Base-by-base conservation (phyloP, 495 filamentous ascomycete species). In the Lepidopterella palustris region DNA sequence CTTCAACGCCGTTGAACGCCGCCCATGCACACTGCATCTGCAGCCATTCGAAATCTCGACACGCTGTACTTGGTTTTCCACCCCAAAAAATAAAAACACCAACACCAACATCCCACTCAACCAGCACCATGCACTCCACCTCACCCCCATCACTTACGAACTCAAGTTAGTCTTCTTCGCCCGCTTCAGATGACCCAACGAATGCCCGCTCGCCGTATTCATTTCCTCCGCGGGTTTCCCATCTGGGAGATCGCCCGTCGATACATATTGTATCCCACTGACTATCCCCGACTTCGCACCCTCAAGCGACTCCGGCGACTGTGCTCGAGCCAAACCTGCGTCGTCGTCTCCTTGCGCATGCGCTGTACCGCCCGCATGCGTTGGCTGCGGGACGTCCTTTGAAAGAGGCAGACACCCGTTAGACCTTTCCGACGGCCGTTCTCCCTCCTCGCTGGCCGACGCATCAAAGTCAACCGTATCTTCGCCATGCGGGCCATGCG, bases 401-500 rank as follows among this genome's bases (percentile, higher is more conserved):
- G 56, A 23, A 31, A 39, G n/a, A 50, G 56, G 56, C 15, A 58
- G 20, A 3, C 20, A 24, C 47, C 48, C 40, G 59, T 27, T 21
- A 25, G 53, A 9, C 25, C n/a, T 15, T 47, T 26, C 29, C 25
- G 40, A 47, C 47, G 62, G 50, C 25, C 67, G 45, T 53, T 50
- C 56, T 29, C 58, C 61, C 55, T 35, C 49, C 47, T 42, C 29
- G 29, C 42, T 61, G 6, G 26, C 35, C 52, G 11, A 42, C 39
- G 45, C 52, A 26, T 27, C 49, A n/a, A n/a, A n/a, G n/a, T n/a
- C 31, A 39, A 63, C 52, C n/a, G 35, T 18, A 9, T 53, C 57
- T 31, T 67, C 64, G 26, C 61, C 67, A 35, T 61, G 47, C 23
- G 58, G 55, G 4, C 64, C 65, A 64, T 65, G 60, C 31, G 68